Base-by-base conservation (phyloP, 495 filamentous ascomycete genomes). In the Diplogelasinospora grovesii region DNA sequence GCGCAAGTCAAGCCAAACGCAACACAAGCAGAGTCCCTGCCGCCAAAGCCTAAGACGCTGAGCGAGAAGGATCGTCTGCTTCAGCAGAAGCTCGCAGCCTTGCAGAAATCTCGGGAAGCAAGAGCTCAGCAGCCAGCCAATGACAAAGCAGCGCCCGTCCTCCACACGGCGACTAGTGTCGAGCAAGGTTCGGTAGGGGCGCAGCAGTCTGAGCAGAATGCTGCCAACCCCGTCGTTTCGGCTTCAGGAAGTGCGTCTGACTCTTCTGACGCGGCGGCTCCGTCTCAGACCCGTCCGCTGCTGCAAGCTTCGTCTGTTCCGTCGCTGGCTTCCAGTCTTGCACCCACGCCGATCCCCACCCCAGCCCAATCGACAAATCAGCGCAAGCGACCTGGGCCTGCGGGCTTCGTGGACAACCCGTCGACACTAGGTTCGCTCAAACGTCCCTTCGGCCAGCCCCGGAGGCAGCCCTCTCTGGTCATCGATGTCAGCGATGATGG, bases 341-440 rank as follows among this genome's bases (percentile, higher is more conserved):
- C n/a, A n/a, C n/a, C n/a, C n/a, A n/a, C n/a, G n/a, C n/a, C n/a
- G n/a, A n/a, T n/a, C n/a, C n/a, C n/a, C n/a, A n/a, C n/a, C n/a
- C 38, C 41, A 3, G 30, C 23, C 7, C 29, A 22, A 15, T 9
- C 39, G 5, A 11, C 43, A 16, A 53, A 30, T 22, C 48, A 51
- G 25, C 75, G 82, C 14, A 95, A 95, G 59, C 81, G 89, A 15
- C 86, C 85, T n/a, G 83, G 85, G 29, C 88, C 89, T 24, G 74
- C 85, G 10, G 89, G 94, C 54, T 89, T 94, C 47, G 78, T 81
- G 37, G 69, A 70, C 29, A 77, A 78, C 43, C 65, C 77, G 4
- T 45, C 46, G 39, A 65, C 35, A 35, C 35, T 49, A 9, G 57
- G 54, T 11, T 56, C 70, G n/a, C 52, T 69, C 21, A 92, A 86